Evolutionary conservation across 73 alveolate species (phyloP), one percentile per base, ranked within the genome.

Genomic region (Tetrahymena malaccensis): DNA sequence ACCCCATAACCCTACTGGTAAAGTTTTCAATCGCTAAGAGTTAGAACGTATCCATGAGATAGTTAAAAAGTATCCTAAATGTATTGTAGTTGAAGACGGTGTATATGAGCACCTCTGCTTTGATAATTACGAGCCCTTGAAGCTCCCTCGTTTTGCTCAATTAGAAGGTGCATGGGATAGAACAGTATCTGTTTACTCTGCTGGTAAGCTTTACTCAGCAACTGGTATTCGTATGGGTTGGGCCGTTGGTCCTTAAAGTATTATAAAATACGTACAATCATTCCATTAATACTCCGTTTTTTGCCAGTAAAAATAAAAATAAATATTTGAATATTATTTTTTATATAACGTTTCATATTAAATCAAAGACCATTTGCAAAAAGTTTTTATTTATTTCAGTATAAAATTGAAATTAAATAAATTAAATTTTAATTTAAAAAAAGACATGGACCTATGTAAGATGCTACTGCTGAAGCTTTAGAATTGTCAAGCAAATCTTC

Each of bases 221-320:
- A 98, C 99, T 27, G 99, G 99, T 19, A 96, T 98, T 98, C 97
- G 98, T 94, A 95, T 97, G 19, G 99, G 99, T 35, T 98, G 98
- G 98, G 98, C 98, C 16, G 83, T 98, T 31, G 99, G 99, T 16
- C 98, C 98, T 43, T 97, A 98, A 38, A 96, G 97, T 13, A 22
- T 97, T 21, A 94, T 98, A 34, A 95, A 94, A 94, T 94, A 85
- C 34, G 98, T 97, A 25, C 95, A 95, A 31, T 58, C 97, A n/a
- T 94, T 97, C 50, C 94, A 97, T 34, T 94, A 94, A 34, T 93
- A 96, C 94, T 93, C 56, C n/a, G 58, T 85, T 50, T 97, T 95
- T 96, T 94, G 98, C 94, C 94, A 85, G 56, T 96, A 96, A 95
- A 94, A 2, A 40, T n/a, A n/a, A n/a, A n/a, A n/a, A n/a, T n/a